These are phyloP conservation scores for Amanita inopinata DNA, from an alignment of 768 basidiomycete genomes.

Conservation along the genomic window DNA sequence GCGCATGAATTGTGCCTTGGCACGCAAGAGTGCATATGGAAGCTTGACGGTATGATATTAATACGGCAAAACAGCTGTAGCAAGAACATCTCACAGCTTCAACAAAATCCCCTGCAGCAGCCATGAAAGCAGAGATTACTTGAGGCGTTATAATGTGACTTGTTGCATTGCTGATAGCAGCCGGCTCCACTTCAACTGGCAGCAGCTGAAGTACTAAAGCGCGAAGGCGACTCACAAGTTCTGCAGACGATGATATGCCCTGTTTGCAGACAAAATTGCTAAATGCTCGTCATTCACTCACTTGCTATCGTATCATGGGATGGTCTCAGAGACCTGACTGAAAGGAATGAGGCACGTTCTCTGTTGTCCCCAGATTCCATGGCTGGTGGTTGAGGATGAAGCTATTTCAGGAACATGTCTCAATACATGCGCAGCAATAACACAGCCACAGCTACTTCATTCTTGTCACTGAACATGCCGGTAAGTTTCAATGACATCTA, in stretches of 20 bases:
- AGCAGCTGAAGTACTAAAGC: conserved; percentile 67
- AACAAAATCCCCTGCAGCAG: conserved; percentile 79
- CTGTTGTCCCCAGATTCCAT: conserved; percentile 26
- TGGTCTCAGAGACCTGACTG: conserved; percentile 39
- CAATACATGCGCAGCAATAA: conserved; percentile 3
- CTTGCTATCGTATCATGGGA: conserved; percentile 71
- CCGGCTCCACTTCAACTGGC: conserved; percentile 69
- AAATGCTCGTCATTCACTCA: too few relatives aligned
- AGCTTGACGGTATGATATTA: conserved; percentile 32
- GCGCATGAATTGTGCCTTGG: conserved; percentile 70
- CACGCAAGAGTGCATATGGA: conserved; percentile 73
- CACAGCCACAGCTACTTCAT: conserved; percentile 19
- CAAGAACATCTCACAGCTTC: conserved; percentile 52
- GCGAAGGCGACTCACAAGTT: conserved; percentile 72
- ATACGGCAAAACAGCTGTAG: background rate
- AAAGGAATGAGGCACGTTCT: conserved; percentile 37
- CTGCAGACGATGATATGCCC: conserved; percentile 25
- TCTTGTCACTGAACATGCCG: conserved; percentile 30
- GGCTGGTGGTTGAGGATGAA: conserved; percentile 15
- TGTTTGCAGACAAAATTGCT: background rate
- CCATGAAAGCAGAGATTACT: conserved; percentile 67
- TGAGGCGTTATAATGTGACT: conserved; percentile 76
- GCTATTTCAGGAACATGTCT: conserved; percentile 1
- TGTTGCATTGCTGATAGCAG: conserved; percentile 61
- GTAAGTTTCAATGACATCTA: conserved; percentile 26